Evolutionary conservation across 805 yeast genomes (phyloP), one percentile per base, ranked within the genome.

Genomic region (Ogataea pignaliae): DNA sequence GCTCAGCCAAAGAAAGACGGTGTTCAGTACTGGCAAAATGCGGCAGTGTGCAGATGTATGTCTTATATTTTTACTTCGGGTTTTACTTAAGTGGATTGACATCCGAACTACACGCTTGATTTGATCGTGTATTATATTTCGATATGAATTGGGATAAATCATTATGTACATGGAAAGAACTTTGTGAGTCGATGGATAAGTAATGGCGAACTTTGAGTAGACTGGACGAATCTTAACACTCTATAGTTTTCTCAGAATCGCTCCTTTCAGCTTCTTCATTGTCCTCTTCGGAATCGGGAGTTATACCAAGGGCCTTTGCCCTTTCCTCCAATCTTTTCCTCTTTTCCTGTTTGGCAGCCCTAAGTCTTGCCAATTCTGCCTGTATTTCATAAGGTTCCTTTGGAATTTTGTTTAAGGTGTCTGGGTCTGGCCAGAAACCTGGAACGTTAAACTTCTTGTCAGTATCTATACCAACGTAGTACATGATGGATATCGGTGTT

Each of bases 341-440:
- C 68, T 84, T 85, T 53, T 82, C 95, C 3, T 76, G 60, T 47
- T 90, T 74, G 43, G 82, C 95, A 52, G 80, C 77, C 61, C 82
- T 79, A 75, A 90, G 83, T 61, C 96, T 78, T 13, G 95, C 96
- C 33, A 90, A 70, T 60, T 90, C 98, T 1, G 93, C 91, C 61
- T 87, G 84, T 47, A 90, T 88, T 60, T 90, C 97, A 56, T 84
- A 86, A 2, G 89, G 89, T 59, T 90, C 97, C 58, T 89, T 90
- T 3, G 98, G 98, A 31, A 90, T 83, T 66, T 87, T 84, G 61
- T 90, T 89, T 53, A 88, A 73, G 2, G 97, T 85, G 35, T 85
- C 85, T 35, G 97, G 97, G 63, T 89, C 97, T 3, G 98, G 98
- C 96, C 96, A 89, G 66, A 88, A 90, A 16, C 96, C 96, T 9